Conservation (phyloP, 2,329 filamentous ascomycete genomes). For the Myotisia sp. region DNA sequence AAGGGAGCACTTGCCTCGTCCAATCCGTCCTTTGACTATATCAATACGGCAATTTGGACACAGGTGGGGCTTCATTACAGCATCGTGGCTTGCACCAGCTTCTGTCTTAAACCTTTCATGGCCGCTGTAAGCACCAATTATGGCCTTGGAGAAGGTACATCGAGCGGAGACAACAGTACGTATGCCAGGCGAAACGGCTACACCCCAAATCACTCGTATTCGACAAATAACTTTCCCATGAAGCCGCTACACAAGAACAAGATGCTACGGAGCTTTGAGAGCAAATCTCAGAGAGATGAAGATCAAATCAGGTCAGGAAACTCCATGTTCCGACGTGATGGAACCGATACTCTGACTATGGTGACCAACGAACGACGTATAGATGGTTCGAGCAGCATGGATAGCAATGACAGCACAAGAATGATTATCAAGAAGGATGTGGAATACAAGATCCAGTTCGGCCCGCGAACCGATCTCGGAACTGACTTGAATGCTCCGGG, state of each 20-base stretch:
- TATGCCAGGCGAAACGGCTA: not conserved
- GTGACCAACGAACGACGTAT: conserved; percentile 1
- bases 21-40: conserved; percentile 23
- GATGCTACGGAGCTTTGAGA: not conserved
- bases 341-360: not conserved
- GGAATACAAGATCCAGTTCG: conserved; percentile 5
- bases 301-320: too few species aligned
- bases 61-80: conserved; percentile 25
- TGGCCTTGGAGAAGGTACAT: conserved; percentile 21
- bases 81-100: conserved; percentile 25
- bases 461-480: not conserved
- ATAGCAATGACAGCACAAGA: conserved; percentile 5
- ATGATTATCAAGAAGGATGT: conserved; percentile 9
- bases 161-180: conserved; percentile 11
- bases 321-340: not conserved
- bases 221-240: conserved; percentile 1
- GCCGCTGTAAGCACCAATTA: conserved; percentile 25
- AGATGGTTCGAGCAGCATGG: conserved; percentile 2
- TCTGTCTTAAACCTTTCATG: conserved; percentile 26
- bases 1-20: conserved; percentile 17
- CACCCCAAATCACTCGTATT: not conserved
- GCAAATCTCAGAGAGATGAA: not conserved
- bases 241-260: not conserved
- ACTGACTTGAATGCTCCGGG: not conserved
- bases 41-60: conserved; percentile 23